Evolutionary conservation across 2,329 filamentous ascomycete genomes (phyloP), one percentile per base, ranked within the genome.

Genomic region (Fusarium sp.): DNA sequence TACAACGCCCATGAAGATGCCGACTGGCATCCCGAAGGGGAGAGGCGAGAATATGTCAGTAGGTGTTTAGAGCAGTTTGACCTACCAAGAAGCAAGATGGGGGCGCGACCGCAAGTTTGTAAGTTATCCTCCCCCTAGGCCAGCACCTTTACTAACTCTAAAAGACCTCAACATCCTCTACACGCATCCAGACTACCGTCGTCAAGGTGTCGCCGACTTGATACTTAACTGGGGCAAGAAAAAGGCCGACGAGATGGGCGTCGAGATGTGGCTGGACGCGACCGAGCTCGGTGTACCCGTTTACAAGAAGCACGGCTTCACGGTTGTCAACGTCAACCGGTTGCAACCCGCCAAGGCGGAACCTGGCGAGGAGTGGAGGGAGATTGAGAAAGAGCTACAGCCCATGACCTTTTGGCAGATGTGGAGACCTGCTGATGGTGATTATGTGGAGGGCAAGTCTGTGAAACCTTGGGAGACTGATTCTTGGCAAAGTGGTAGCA

Each of bases 241-340:
- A 18, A 77, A 76, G 11, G 76, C 76, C 18, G 76, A 77, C 16
- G 73, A 77, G 43, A 70, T 77, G 76, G 76, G 74, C 1, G 70
- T 77, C 3, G 76, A 78, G 31, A 73, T 78, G 24, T 78, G 76
- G 76, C 60, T 77, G 0, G 76, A 77, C 48, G 71, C 76, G 1
- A 77, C 75, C 8, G 66, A 76, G 24, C 71, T 69, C 4, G 76
- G 76, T 0, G 70, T 77, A 0, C 72, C 75, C 3, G 71, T 77
- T 4, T 78, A 78, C 33, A 41, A 72, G 24, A 78, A 74, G 45
- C 76, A 78, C n/a, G 74, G 75, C 7, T 76, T 78, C 63, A 60
- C 64, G 1, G 61, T 77, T 1, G 68, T 76, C 31, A 57, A 71
- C 11, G 60, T 71, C 37, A 76, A 74, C 22, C 61, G 33, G 2